Evolutionary conservation across 2,329 filamentous ascomycete genomes (phyloP).

Genomic region (Aspergillus costaricaensis): DNA sequence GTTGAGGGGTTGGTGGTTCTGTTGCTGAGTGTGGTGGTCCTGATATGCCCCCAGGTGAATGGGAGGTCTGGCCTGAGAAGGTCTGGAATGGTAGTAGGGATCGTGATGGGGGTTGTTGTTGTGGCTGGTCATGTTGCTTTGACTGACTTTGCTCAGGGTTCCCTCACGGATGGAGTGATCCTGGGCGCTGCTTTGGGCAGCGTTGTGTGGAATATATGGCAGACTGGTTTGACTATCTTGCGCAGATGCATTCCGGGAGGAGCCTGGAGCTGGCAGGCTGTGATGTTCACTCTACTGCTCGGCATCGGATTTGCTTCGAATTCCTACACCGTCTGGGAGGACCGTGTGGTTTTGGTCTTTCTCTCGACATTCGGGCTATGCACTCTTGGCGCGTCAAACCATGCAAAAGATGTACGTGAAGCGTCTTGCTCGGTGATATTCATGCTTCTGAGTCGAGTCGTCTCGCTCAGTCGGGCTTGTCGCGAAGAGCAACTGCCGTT

Average conservation of each 20-base stretch:
- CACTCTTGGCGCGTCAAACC: constrained; percentile 71
- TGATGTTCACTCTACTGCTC: constrained; percentile 62
- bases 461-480: constrained; percentile 86
- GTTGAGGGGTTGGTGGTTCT: constrained; percentile 57
- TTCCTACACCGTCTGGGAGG: constrained; percentile 98
- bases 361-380: constrained; percentile 81
- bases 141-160: neutral
- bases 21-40: constrained; percentile 56
- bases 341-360: constrained; percentile 88
- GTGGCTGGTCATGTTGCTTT: neutral
- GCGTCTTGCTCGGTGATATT: constrained; percentile 83
- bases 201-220: neutral
- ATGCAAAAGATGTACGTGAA: constrained; percentile 59
- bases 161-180: neutral
- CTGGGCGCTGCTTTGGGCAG: neutral
- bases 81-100: neutral
- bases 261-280: constrained; percentile 60
- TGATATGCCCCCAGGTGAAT: constrained; percentile 44
- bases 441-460: constrained; percentile 71
- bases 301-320: constrained; percentile 78
- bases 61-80: neutral
- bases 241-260: neutral
- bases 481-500: constrained; percentile 97
- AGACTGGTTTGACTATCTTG: no score
- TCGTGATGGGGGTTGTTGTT: neutral